Conservation (phyloP, 148 eudicot genomes). For the Chenopodium formosanum region DNA sequence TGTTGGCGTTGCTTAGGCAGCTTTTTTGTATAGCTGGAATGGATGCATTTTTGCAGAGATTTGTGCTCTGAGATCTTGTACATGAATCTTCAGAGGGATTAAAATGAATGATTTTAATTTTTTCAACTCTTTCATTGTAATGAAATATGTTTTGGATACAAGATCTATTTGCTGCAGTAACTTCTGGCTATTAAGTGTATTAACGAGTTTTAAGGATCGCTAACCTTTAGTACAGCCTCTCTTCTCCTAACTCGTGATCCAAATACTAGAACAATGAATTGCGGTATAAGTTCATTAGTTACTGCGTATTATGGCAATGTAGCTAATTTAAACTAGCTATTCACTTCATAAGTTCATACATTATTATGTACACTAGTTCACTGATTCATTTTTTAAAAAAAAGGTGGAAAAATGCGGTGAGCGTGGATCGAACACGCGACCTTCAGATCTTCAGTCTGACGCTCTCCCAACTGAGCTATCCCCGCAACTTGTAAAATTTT, state of each 20-base stretch:
- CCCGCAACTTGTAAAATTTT: not conserved
- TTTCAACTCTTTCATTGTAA: no score
- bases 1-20: not conserved
- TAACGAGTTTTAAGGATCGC: no score
- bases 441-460: conserved; percentile 55
- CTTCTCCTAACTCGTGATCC: not conserved
- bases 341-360: no score
- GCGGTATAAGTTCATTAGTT: not conserved
- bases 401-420: conserved; percentile 51
- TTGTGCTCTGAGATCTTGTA: conserved; percentile 20
- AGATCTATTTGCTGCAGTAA: no score
- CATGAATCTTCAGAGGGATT: not conserved
- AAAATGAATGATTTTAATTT: no score
- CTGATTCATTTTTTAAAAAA: not conserved
- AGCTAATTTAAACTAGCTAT: no score
- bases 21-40: conserved; percentile 13
- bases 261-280: no score
- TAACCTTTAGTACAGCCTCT: no score
- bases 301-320: not conserved
- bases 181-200: no score
- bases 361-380: no score
- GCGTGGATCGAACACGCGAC: conserved; percentile 98
- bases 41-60: conserved; percentile 1
- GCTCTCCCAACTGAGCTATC: conserved; percentile 56
- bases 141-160: no score